A percentile compares a stretch with the other conserved stretches of the same genome.
phyloP scores from a whole-genome alignment of 2,329 filamentous ascomycete genomes.

The Ophiosphaerella herpotricha region DNA sequence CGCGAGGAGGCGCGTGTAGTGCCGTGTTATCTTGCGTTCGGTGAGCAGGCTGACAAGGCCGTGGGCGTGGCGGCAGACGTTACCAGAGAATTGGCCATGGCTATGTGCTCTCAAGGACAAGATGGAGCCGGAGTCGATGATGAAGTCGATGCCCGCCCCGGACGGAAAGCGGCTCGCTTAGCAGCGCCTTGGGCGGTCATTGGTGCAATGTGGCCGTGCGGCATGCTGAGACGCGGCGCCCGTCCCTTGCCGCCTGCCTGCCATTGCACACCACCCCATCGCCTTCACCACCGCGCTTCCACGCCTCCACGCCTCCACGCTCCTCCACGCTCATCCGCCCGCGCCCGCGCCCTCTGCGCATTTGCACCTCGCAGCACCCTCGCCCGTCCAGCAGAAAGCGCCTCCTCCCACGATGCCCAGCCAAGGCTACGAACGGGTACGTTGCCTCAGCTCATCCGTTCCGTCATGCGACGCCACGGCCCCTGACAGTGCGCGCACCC shows the following conservation, averaged over 20 bases:
- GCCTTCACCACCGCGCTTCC: conserved; percentile 3
- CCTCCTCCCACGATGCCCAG: conserved; percentile 47
- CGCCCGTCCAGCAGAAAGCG: background rate
- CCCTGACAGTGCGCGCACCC: conserved; percentile 4
- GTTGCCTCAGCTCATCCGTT: conserved; percentile 26
- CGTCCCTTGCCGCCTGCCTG: conserved; percentile 9
- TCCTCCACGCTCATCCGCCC: conserved; percentile 4
- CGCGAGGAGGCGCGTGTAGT: conserved; percentile 56
- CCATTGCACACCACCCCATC: conserved; percentile 8
- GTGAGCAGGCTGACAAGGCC: conserved; percentile 5
- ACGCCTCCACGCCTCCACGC: conserved; percentile 1
- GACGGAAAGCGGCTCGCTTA: too few species aligned
- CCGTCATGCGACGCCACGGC: conserved; percentile 15
- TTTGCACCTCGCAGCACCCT: background rate
- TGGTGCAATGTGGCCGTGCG: background rate
- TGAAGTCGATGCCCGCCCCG: too few species aligned
- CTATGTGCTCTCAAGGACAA: too few species aligned
- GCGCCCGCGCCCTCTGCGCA: conserved; percentile 6
- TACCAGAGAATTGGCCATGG: conserved; percentile 25
- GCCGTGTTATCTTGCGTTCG: conserved; percentile 43
- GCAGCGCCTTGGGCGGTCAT: too few species aligned
- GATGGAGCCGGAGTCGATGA: too few species aligned
- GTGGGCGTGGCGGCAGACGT: background rate
- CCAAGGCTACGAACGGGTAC: conserved; percentile 56
- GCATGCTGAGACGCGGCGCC: background rate